Percentiles rank a stretch among this genome's conserved stretches.
phyloP scores from a whole-genome alignment of 805 yeast species.

The Kodamaea kakaduensis region DNA sequence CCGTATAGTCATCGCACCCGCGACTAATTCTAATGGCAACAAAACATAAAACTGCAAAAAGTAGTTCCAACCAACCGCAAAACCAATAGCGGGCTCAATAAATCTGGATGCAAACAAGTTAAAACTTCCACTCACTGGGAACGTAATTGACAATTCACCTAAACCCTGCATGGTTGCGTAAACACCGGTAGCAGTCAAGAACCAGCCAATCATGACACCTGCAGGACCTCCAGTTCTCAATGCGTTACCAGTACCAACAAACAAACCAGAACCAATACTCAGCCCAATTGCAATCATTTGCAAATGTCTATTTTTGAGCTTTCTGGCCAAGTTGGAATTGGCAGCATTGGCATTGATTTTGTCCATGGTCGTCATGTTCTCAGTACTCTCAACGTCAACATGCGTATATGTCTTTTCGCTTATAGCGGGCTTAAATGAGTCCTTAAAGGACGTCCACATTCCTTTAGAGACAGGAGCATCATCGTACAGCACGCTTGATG shows the following conservation, averaged over 20 bases:
- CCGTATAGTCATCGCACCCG: conserved; percentile 54
- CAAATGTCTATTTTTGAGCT: conserved; percentile 45
- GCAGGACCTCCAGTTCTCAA: conserved; percentile 34
- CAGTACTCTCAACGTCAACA: conserved; percentile 16
- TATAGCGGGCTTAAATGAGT: conserved; percentile 35
- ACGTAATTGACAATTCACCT: conserved; percentile 51
- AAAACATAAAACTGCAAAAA: conserved; percentile 54
- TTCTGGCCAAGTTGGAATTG: conserved; percentile 23
- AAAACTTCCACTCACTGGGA: conserved; percentile 53
- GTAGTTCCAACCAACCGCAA: conserved; percentile 53
- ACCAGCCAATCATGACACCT: conserved; percentile 27
- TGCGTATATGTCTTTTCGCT: conserved; percentile 18
- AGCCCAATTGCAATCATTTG: conserved; percentile 73
- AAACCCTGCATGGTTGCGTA: conserved; percentile 34
- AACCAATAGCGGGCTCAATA: conserved; percentile 54
- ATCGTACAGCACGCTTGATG: conserved; percentile 14
- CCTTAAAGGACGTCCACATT: conserved; percentile 24
- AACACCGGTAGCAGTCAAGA: conserved; percentile 21
- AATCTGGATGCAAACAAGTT: conserved; percentile 49
- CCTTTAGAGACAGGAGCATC: conserved; percentile 9
- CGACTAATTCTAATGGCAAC: conserved; percentile 58
- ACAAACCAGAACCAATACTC: conserved; percentile 63
- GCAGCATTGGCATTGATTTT: conserved; percentile 26
- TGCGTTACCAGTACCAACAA: conserved; percentile 45
- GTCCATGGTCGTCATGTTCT: conserved; percentile 25